phyloP scores from a whole-genome alignment of 192 early-diverging fungal species.

The Dissophora ornata region DNA sequence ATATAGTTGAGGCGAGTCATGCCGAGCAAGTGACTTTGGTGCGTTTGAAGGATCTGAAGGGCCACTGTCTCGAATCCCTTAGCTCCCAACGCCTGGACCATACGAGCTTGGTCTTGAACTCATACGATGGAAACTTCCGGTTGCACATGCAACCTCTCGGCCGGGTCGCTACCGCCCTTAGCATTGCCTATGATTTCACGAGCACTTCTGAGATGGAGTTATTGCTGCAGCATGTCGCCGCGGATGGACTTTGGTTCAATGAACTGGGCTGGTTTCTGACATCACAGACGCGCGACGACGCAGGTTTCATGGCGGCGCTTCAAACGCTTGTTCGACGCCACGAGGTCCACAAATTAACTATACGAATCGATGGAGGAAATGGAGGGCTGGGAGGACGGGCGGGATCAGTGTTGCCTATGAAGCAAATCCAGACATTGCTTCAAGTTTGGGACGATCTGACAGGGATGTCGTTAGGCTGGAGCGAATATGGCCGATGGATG shows the following conservation, averaged over 20 bases:
- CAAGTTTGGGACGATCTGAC: conserved; percentile 19
- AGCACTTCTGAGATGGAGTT: background rate
- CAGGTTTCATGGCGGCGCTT: conserved; percentile 5
- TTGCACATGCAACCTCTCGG: conserved; percentile 10
- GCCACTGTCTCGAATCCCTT: conserved; percentile 16
- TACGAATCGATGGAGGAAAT: conserved; percentile 5
- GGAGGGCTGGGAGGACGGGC: background rate
- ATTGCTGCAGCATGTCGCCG: background rate
- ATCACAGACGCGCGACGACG: background rate
- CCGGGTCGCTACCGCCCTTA: background rate
- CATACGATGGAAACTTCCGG: conserved; percentile 10
- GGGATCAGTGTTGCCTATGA: background rate
- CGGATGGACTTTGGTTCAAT: conserved; percentile 10
- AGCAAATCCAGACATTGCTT: conserved; percentile 5
- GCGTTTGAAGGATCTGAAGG: conserved; percentile 9
- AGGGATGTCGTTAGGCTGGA: conserved; percentile 9
- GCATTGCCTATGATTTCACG: background rate
- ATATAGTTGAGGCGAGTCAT: background rate
- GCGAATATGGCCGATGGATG: conserved; percentile 19
- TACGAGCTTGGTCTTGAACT: background rate
- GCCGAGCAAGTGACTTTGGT: conserved; percentile 6
- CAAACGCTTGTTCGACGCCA: conserved; percentile 4
- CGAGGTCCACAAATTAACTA: conserved; percentile 15
- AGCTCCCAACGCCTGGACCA: background rate
- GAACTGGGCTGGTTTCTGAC: conserved; percentile 14